Base-by-base conservation (phyloP, 768 basidiomycete species). In the Leccinum disarticulatum region DNA sequence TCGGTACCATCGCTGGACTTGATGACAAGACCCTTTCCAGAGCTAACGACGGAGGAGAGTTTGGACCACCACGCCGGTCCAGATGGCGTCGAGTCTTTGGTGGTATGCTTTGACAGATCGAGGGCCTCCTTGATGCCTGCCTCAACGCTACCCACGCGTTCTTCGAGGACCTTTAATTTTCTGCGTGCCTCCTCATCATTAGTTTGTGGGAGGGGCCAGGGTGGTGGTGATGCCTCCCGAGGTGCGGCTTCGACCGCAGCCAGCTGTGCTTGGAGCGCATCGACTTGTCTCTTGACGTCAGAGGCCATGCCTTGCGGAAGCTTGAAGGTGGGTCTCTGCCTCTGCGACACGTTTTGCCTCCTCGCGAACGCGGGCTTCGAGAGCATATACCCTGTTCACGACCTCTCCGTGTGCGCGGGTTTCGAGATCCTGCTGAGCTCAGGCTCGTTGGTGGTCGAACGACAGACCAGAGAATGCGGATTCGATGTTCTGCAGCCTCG, bases 1-100 rank as follows among this genome's bases (percentile, higher is more conserved):
- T 88, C 93, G 59, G 87, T 84, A 1, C 93, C 93, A 58, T 91
- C 89, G 17, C 83, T 74, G 1, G 88, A 84, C 71, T 87, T 90
- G 79, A 93, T 87, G 31, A 77, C 84, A 49, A 90, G 60, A 14
- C 78, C 78, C 8, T 77, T 74, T 46, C 79, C 81, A 27, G 76
- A 74, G 31, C 77, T 79, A 14, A 75, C 68, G 28, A 72, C 77
- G 0, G 83, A 77, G 14, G 80, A 79, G 13, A 86, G 71, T 68
- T 88, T 90, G 73, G 79, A 81, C 88, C 87, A 89, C 90, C 90
- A 91, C 5, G 82, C 81, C 19, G 79, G 71, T 13, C 74, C 79
- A 35, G 75, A 68, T 22, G 76, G 74, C 4, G 74, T 60, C 7
- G 74, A 59, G 4, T 77, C 74, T 57, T 80, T 79, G 53, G 68